Percentiles rank a stretch among this genome's conserved stretches.
Evolutionary conservation across 495 filamentous ascomycete genomes (phyloP).

Genomic region (Trichoderma erinaceum): DNA sequence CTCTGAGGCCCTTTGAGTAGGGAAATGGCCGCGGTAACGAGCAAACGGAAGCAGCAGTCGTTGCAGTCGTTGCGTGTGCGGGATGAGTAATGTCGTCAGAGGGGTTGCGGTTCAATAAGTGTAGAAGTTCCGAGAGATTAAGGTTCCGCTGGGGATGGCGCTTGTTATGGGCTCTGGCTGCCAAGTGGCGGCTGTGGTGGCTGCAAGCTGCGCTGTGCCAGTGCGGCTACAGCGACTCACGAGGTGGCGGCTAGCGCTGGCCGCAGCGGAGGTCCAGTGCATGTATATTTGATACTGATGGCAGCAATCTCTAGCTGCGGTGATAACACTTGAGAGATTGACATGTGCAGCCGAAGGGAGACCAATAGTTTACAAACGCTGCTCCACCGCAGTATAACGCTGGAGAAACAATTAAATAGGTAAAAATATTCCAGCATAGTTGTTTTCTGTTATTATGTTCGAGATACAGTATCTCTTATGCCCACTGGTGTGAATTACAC

Average conservation of each 20-base stretch:
- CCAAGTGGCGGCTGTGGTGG: not conserved
- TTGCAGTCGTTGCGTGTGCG: not conserved
- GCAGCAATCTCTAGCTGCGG: too few relatives aligned
- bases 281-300: too few relatives aligned
- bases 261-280: not conserved
- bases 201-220: not conserved
- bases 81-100: slow-evolving; percentile 9
- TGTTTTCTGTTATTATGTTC: too few relatives aligned
- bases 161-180: not conserved
- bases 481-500: too few relatives aligned
- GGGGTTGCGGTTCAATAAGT: not conserved
- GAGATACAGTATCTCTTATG: too few relatives aligned
- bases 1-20: not conserved
- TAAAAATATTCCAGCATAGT: too few relatives aligned
- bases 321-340: too few relatives aligned
- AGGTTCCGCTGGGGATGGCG: slow-evolving; percentile 1
- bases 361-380: too few relatives aligned
- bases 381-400: too few relatives aligned
- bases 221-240: not conserved
- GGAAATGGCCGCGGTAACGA: not conserved
- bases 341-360: too few relatives aligned
- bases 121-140: not conserved
- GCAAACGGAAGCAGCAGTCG: not conserved
- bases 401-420: too few relatives aligned
- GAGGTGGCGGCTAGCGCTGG: not conserved